phyloP scores from a whole-genome alignment of 305 asterid species.

The Fraxinus dipetala region DNA sequence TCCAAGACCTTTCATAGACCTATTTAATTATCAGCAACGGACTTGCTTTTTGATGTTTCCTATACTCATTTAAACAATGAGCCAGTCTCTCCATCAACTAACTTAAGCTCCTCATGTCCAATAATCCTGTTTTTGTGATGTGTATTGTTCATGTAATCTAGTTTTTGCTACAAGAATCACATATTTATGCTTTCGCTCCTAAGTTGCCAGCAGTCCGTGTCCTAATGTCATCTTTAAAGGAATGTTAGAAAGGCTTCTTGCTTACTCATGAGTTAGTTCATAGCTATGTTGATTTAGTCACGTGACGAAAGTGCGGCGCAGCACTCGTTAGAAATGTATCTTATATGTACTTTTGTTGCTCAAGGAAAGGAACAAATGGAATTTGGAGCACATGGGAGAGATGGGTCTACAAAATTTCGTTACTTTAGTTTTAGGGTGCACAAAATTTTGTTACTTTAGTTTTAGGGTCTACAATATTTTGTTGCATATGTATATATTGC shows the following conservation, averaged over 20 bases:
- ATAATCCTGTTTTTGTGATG: not conserved
- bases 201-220: not conserved
- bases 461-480: too few relatives aligned
- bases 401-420: not conserved
- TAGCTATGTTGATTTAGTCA: not conserved
- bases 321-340: not conserved
- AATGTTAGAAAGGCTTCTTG: not conserved
- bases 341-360: not conserved
- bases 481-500: not conserved
- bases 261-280: not conserved
- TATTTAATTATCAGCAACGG: not conserved
- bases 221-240: not conserved
- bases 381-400: not conserved
- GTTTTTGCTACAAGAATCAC: not conserved
- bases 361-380: not conserved
- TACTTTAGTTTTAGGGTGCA: not conserved
- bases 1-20: not conserved
- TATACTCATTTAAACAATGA: too few relatives aligned
- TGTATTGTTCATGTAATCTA: not conserved
- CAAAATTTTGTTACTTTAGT: too few relatives aligned
- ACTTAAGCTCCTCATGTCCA: not conserved
- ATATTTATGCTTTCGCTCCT: not conserved
- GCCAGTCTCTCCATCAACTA: not conserved
- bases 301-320: not conserved
- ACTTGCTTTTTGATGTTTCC: conserved; percentile 4